Conservation (phyloP, 768 basidiomycete genomes). For the Phanerochaete carnosa region DNA sequence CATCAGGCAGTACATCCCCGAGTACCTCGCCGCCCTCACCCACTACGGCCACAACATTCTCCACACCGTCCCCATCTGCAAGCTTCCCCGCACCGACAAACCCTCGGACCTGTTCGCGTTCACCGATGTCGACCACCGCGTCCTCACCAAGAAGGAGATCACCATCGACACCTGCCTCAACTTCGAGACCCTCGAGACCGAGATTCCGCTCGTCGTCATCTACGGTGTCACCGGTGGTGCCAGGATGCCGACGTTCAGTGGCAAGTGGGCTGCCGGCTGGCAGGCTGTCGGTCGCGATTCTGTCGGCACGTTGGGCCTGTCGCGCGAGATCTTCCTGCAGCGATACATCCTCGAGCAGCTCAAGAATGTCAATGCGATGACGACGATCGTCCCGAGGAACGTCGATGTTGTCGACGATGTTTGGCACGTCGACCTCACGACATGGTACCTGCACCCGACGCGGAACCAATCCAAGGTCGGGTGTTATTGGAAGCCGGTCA, state of each 20-base stretch:
- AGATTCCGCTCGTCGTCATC: too few species aligned
- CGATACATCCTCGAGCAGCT: constrained; percentile 7
- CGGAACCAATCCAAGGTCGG: background rate
- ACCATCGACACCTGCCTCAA: background rate
- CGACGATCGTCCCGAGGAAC: constrained; percentile 16
- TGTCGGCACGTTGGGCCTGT: too few species aligned
- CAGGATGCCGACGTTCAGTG: too few species aligned
- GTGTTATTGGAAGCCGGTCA: too few species aligned
- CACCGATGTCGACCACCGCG: too few species aligned
- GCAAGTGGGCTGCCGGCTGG: too few species aligned
- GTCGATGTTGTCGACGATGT: constrained; percentile 11
- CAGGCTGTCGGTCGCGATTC: too few species aligned
- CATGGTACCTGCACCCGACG: constrained; percentile 12
- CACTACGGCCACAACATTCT: constrained; percentile 15
- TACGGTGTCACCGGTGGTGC: too few species aligned
- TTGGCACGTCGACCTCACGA: constrained; percentile 15
- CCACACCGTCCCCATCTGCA: constrained; percentile 15
- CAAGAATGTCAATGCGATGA: constrained; percentile 8
- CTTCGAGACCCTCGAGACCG: background rate
- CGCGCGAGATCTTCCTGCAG: too few species aligned
- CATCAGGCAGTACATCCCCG: constrained; percentile 13
- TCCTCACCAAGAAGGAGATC: background rate
- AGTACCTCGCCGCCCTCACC: constrained; percentile 5
- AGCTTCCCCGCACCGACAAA: background rate
- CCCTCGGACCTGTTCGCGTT: too few species aligned